Evolutionary conservation across 2,329 filamentous ascomycete genomes (phyloP).

Genomic region (Ceratocystiopsis brevicomis): DNA sequence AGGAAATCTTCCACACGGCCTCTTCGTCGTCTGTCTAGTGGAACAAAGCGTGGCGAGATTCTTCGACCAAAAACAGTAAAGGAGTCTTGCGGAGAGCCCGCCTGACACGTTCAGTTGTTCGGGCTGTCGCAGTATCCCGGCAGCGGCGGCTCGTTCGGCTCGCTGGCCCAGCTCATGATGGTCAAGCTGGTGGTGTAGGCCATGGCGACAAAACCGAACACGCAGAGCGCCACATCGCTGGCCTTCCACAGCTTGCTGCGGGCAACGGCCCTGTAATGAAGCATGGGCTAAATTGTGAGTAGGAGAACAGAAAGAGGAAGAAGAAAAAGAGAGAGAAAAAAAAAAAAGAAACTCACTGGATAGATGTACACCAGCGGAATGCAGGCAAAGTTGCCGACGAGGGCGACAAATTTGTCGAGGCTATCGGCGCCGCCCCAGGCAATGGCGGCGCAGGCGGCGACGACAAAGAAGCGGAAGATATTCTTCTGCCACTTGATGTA

Average conservation of each 20-base stretch:
- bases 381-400: slow-evolving; percentile 94
- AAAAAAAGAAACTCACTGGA: slow-evolving; percentile 45
- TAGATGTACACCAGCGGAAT: slow-evolving; percentile 96
- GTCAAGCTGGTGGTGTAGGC: slow-evolving; percentile 80
- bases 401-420: slow-evolving; percentile 89
- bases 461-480: slow-evolving; percentile 80
- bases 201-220: slow-evolving; percentile 77
- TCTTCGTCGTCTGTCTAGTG: too few species aligned
- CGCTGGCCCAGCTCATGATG: slow-evolving; percentile 64
- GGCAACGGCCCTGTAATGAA: slow-evolving; percentile 72
- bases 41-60: too few species aligned
- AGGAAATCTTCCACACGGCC: too few species aligned
- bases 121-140: slow-evolving; percentile 35
- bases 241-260: slow-evolving; percentile 45
- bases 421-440: slow-evolving; percentile 87
- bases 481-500: slow-evolving; percentile 99
- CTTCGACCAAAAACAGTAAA: too few species aligned
- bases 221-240: slow-evolving; percentile 55
- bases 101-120: too few species aligned
- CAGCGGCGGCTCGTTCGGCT: slow-evolving; percentile 21
- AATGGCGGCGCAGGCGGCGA: slow-evolving; percentile 66
- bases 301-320: slow-evolving; percentile 12
- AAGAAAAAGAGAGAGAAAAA: not conserved
- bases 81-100: too few species aligned
- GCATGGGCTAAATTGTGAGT: slow-evolving; percentile 49